Evolutionary conservation across 2,329 filamentous ascomycete genomes (phyloP), one percentile per base, ranked within the genome.

Genomic region (Diaporthe helianthi): DNA sequence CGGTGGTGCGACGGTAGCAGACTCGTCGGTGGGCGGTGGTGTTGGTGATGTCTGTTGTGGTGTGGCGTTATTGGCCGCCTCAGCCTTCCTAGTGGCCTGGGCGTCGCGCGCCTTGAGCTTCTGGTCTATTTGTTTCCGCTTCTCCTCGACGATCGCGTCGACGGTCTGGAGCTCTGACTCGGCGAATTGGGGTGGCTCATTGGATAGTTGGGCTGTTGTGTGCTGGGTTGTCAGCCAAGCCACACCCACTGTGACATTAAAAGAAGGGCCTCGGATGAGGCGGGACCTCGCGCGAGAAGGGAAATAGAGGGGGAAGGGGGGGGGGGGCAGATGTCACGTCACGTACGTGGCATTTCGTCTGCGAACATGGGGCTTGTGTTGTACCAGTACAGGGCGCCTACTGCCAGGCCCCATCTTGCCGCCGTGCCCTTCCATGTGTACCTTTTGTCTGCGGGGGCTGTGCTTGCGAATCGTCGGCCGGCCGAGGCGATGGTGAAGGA

Each of bases 321-420:
- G 1, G 13, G 17, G 13, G 17, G 36, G 17, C 36, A 38, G 36
- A 38, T 38, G n/a, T n/a, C n/a, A n/a, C n/a, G n/a, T 29, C 36
- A 81, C 91, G 74, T 86, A 97, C 94, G 86, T 74, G 87, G 81
- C 44, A 90, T 87, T 80, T 97, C 91, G 76, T 98, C 93, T 19
- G 94, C 92, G 80, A 98, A 98, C 26, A 93, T 85, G 66, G 90
- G 87, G 76, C 91, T 95, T 9, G 94, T 98, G 83, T 94, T 97
- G 81, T 98, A 99, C 81, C 93, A 98, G 83, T 98, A 99, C 61
- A 98, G 83, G 54, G 91, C 89, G 24, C 87, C 93, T 70, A 84
- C 85, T 0, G 93, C 94, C 68, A 96, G 78, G 73, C 89, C 93
- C 88, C 93, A 91, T 83, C 95, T 87, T 75, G 88, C 79, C 4